phyloP scores from a whole-genome alignment of 116 monocot genomes.

The Iris pallida region DNA sequence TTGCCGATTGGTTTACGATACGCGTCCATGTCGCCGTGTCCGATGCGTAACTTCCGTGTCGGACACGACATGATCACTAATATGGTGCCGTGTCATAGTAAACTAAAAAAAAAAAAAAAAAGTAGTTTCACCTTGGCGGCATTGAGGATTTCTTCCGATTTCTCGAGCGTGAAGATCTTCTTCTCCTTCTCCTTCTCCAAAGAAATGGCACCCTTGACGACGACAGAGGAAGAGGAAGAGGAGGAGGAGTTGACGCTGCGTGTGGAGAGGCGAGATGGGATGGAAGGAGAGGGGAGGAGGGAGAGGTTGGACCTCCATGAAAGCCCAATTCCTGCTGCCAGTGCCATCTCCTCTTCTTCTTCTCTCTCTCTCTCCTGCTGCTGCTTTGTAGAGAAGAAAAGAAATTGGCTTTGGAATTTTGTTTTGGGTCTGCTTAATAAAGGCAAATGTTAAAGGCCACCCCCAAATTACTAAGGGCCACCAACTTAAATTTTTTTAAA shows the following conservation, averaged over 20 bases:
- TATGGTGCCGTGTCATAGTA: too few species aligned
- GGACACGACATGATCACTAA: too few species aligned
- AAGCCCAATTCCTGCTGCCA: not conserved
- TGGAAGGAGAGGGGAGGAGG: not conserved
- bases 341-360: not conserved
- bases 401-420: too few species aligned
- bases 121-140: not conserved
- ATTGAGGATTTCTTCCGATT: not conserved
- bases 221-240: not conserved
- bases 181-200: not conserved
- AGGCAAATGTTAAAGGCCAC: too few species aligned
- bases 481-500: too few species aligned
- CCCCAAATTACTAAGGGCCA: too few species aligned
- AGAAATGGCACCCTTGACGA: not conserved
- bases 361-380: not conserved
- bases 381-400: too few species aligned
- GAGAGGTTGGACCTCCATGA: not conserved
- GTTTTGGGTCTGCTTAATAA: too few species aligned
- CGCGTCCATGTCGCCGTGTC: too few species aligned
- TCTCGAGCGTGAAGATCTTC: not conserved
- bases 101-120: not conserved
- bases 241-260: not conserved
- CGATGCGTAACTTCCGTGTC: too few species aligned
- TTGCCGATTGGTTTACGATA: too few species aligned
- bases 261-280: not conserved